Evolutionary conservation across 306 rosid species (phyloP).

Genomic region (Neltuma alba): DNA sequence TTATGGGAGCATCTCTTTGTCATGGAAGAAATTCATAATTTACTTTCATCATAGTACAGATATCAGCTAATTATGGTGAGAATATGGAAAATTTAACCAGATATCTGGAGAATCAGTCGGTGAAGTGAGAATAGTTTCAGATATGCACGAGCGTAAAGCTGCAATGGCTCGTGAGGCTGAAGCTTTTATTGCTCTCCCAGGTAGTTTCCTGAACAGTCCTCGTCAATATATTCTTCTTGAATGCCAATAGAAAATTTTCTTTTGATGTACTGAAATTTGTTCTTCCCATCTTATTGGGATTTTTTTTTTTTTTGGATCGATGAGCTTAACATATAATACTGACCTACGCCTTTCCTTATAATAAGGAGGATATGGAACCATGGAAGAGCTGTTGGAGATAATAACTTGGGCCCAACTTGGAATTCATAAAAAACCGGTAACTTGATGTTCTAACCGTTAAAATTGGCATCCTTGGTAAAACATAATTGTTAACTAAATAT

Average conservation of each 20-base stretch:
- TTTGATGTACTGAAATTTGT: not conserved
- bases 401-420: conserved; percentile 95
- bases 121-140: conserved; percentile 65
- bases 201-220: conserved; percentile 35
- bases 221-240: conserved; percentile 2
- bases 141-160: conserved; percentile 86
- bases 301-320: conserved; percentile 8
- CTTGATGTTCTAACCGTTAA: not conserved
- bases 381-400: conserved; percentile 91
- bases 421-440: conserved; percentile 84
- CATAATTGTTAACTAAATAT: conserved; percentile 27
- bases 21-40: conserved; percentile 4
- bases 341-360: not conserved
- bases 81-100: conserved; percentile 41
- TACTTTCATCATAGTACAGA: conserved; percentile 10
- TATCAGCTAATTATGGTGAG: conserved; percentile 7
- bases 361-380: conserved; percentile 91
- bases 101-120: conserved; percentile 69
- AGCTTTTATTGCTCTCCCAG: conserved; percentile 79
- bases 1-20: not conserved
- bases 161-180: conserved; percentile 70
- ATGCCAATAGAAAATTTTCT: conserved; percentile 13
- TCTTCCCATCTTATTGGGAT: not conserved
- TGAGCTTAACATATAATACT: not conserved
- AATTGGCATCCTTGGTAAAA: conserved; percentile 5